phyloP scores from a whole-genome alignment of 306 rosid genomes.

The Gleditsia sinensis region DNA sequence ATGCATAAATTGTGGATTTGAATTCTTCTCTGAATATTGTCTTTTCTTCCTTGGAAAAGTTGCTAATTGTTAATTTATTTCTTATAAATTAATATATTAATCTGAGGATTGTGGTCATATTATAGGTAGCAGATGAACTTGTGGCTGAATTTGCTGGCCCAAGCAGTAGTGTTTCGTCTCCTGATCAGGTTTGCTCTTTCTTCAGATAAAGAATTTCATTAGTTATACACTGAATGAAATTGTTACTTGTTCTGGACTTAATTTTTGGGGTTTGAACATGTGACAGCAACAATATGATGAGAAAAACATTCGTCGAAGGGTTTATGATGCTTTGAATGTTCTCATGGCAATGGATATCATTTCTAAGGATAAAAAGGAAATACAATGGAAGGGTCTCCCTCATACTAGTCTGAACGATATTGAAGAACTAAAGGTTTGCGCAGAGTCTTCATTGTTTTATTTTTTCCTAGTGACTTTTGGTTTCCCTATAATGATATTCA shows the following conservation, averaged over 20 bases:
- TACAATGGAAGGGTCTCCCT: conserved; percentile 99
- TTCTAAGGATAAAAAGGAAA: conserved; percentile 97
- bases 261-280: conserved; percentile 25
- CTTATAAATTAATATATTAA: not conserved
- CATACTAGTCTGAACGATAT: conserved; percentile 83
- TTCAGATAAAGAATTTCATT: conserved; percentile 20
- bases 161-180: conserved; percentile 58
- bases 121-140: conserved; percentile 98
- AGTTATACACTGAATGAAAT: conserved; percentile 7
- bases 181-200: conserved; percentile 80
- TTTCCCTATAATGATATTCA: conserved; percentile 27
- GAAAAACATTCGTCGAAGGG: conserved; percentile 95
- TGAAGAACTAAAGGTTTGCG: conserved; percentile 84
- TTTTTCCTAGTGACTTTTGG: not conserved
- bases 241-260: conserved; percentile 28
- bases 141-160: conserved; percentile 96
- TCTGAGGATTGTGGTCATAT: conserved; percentile 35
- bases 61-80: not conserved
- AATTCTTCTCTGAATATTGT: not conserved
- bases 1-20: not conserved
- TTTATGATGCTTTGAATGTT: conserved; percentile 95
- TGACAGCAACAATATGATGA: conserved; percentile 97
- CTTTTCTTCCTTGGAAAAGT: not conserved
- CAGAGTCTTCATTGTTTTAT: conserved; percentile 19
- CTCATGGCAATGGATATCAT: conserved; percentile 99